Conservation (phyloP, 179 eudicot genomes). For the Pouteria campechiana region DNA sequence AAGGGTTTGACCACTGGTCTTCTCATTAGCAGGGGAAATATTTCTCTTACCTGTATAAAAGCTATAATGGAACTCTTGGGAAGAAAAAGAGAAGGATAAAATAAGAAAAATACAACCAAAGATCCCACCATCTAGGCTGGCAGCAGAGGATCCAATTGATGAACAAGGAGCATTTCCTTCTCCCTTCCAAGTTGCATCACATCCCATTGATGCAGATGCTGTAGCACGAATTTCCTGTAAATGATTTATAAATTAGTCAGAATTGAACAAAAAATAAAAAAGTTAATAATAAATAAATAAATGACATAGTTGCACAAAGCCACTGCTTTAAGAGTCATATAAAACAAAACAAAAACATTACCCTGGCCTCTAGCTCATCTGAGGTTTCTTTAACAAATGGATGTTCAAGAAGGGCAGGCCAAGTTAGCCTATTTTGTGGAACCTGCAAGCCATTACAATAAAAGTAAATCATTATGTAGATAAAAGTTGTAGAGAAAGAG, state of each 20-base stretch:
- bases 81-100: neutral
- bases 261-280: neutral
- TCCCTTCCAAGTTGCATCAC: slow-evolving; percentile 42
- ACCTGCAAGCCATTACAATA: slow-evolving; percentile 32
- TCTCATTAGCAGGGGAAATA: slow-evolving; percentile 16
- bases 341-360: slow-evolving; percentile 6
- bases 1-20: slow-evolving; percentile 11
- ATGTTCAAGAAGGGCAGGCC: slow-evolving; percentile 97
- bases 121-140: slow-evolving; percentile 58
- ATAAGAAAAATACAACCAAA: too few relatives aligned
- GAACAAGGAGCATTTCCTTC: slow-evolving; percentile 31
- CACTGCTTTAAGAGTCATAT: neutral
- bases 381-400: slow-evolving; percentile 72
- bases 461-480: slow-evolving; percentile 2
- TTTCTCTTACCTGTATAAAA: slow-evolving; percentile 23
- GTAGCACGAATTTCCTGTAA: slow-evolving; percentile 49
- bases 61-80: neutral
- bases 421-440: slow-evolving; percentile 81
- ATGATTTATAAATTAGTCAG: too few relatives aligned
- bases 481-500: neutral
- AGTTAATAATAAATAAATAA: neutral
- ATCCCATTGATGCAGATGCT: slow-evolving; percentile 27
- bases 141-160: slow-evolving; percentile 24
- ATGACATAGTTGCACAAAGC: neutral
- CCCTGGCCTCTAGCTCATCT: slow-evolving; percentile 42